Conservation (phyloP, 139 green algal species). For the Deuterostichococcus epilithicus region DNA sequence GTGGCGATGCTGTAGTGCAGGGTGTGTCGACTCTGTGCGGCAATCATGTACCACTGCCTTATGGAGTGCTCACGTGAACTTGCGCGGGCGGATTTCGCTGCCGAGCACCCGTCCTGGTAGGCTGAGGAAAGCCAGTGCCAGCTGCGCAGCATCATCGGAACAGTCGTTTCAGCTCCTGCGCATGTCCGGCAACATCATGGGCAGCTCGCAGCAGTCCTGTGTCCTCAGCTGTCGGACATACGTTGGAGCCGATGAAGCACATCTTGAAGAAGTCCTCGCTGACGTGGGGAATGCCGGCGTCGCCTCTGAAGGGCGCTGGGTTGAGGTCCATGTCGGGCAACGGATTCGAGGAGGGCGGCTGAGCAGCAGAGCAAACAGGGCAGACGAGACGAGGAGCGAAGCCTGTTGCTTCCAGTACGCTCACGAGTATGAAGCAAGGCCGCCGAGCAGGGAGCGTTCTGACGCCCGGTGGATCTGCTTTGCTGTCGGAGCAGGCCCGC, state of each 20-base stretch:
- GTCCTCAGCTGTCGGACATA: slow-evolving; percentile 22
- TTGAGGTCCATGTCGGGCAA: slow-evolving; percentile 16
- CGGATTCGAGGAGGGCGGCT: too few relatives aligned
- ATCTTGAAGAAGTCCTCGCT: slow-evolving; percentile 70
- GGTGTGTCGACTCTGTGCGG: too few relatives aligned
- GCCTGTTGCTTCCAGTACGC: too few relatives aligned
- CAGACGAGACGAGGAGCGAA: too few relatives aligned
- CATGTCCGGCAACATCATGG: neutral
- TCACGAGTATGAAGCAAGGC: too few relatives aligned
- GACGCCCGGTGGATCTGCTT: too few relatives aligned
- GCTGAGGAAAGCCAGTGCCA: slow-evolving; percentile 55
- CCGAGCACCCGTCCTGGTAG: slow-evolving; percentile 66
- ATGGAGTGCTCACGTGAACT: slow-evolving; percentile 61
- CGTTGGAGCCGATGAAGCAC: slow-evolving; percentile 71
- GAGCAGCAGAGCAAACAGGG: too few relatives aligned
- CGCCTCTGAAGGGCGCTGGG: slow-evolving; percentile 57
- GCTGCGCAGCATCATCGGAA: slow-evolving; percentile 22
- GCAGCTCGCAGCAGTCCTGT: neutral
- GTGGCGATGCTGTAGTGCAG: too few relatives aligned
- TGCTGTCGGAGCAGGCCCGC: too few relatives aligned
- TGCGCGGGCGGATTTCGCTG: slow-evolving; percentile 58
- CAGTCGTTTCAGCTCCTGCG: too few relatives aligned
- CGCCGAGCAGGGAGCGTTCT: too few relatives aligned
- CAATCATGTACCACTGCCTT: too few relatives aligned
- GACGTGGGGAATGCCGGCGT: slow-evolving; percentile 60